Base-by-base conservation (phyloP, 106 monocot genomes). In the Hemerocallis citrina region DNA sequence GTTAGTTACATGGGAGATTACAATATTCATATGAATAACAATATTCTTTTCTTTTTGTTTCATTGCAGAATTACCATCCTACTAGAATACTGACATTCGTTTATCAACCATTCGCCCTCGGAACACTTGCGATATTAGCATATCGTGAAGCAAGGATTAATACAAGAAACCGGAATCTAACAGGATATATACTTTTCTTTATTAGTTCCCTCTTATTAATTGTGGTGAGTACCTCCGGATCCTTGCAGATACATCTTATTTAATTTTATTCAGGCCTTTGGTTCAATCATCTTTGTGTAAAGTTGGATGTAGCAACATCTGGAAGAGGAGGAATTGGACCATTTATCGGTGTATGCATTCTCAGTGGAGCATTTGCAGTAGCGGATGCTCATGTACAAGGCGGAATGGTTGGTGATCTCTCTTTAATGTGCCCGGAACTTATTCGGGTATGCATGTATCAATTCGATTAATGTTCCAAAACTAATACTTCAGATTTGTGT, bases 381-480 rank as follows among this genome's bases (percentile, higher is more conserved):
- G 91, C 86, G 34, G 91, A 86, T 72, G 91, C 68, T 72, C 71
- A 71, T 79, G 91, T 79, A 37, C 85, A 92, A 73, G 91, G 82
- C 14, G 91, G 85, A 28, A 83, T 92, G 85, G 72, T 77, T 55
- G 86, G 91, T 40, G 86, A 92, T 66, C 69, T 92, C n/a, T 82
- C 79, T 31, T 70, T 92, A 29, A 92, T 92, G 91, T 77, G 79
- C 44, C 82, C 91, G 27, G 86, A 86, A 59, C 77, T 86, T 31
- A 71, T 86, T 22, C 86, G 86, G 64, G 91, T 92, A 69, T n/a
- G n/a, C n/a, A n/a, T n/a, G n/a, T n/a, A n/a, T n/a, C n/a, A n/a
- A n/a, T n/a, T n/a, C n/a, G n/a, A n/a, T n/a, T n/a, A n/a, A n/a
- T n/a, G n/a, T n/a, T n/a, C n/a, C n/a, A n/a, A n/a, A n/a, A n/a